Base-by-base conservation (phyloP, 2,329 filamentous ascomycete genomes). In the Trichophaea hybrida region DNA sequence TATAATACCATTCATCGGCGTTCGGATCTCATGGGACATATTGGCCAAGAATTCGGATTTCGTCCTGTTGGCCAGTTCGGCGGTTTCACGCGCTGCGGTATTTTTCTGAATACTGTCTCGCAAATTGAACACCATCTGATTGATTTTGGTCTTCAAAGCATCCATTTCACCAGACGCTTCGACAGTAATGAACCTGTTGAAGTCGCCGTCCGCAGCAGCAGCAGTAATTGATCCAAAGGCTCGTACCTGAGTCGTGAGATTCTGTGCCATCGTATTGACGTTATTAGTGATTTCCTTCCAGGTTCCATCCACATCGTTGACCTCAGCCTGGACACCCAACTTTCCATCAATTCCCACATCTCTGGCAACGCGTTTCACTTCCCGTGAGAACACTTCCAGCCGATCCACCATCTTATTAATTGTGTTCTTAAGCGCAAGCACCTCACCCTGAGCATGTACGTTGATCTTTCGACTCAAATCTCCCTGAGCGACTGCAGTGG, bases 201-300 rank as follows among this genome's bases (percentile, higher is more conserved):
- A 97, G 73, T 98, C 91, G 64, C 93, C 93, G 71, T 95, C 90
- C 61, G 91, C 96, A 33, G 93, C 93, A 40, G 93, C 83, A 72
- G 96, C 94, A n/a, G 91, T 96, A 69, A 98, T 97, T 71, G 97
- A 91, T 57, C 90, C 93, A 73, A 98, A 98, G 40, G 93, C 93
- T 68, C 93, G 85, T 69, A 98, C 93, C 80, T 98, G 93, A 0
- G 91, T 93, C 2, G 91, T 97, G 76, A 94, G 73, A 65, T 86
- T 86, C 68, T 85, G 78, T 35, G 75, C 75, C 67, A 69, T 69
- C 53, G 88, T 95, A 72, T 95, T 95, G 72, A 95, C 89, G 70
- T 95, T 88, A 57, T 89, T 91, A 0, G 93, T 97, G 69, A 98
- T 97, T 72, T 98, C 91, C 71, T 95, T 96, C 93, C 91, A 98